Percentiles rank a stretch among this genome's conserved stretches.
phyloP scores from a whole-genome alignment of 495 filamentous ascomycete genomes.

The Mycothermus thermophilus region DNA sequence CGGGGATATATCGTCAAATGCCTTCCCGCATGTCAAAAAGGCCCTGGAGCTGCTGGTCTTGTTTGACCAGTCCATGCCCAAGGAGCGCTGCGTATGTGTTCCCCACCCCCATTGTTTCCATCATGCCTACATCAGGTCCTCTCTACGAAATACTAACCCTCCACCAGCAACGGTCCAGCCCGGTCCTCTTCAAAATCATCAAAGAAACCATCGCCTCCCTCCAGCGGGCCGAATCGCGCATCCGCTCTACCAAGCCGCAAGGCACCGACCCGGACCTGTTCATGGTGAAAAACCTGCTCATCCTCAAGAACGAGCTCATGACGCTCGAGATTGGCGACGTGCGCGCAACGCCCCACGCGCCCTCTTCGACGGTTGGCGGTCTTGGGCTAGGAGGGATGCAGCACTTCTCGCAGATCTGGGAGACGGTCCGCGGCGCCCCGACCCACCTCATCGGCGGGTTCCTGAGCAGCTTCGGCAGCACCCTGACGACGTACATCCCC shows the following conservation, averaged over 20 bases:
- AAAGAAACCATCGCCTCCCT: slow-evolving; percentile 32
- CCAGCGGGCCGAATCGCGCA: slow-evolving; percentile 39
- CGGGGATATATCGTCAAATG: slow-evolving; percentile 42
- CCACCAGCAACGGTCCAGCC: slow-evolving; percentile 37
- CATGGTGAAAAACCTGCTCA: slow-evolving; percentile 78
- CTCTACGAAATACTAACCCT: slow-evolving; percentile 31
- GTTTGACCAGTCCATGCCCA: slow-evolving; percentile 56
- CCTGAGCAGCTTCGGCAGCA: slow-evolving; percentile 25
- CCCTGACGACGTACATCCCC: slow-evolving; percentile 14
- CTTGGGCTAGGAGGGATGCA: slow-evolving; percentile 18
- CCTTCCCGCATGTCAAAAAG: slow-evolving; percentile 50
- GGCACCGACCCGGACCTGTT: slow-evolving; percentile 64
- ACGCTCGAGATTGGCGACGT: slow-evolving; percentile 87
- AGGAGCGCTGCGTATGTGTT: slow-evolving; percentile 55
- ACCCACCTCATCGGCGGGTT: slow-evolving; percentile 8
- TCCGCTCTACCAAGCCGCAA: slow-evolving; percentile 20
- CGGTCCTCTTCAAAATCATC: slow-evolving; percentile 33
- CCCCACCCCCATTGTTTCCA: slow-evolving; percentile 1
- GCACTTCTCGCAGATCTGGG: slow-evolving; percentile 66
- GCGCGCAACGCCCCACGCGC: slow-evolving; percentile 43
- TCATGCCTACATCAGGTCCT: slow-evolving; percentile 1
- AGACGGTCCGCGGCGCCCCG: slow-evolving; percentile 40
- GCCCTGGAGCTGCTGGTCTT: slow-evolving; percentile 71
- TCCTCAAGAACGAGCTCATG: slow-evolving; percentile 81
- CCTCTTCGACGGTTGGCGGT: neutral